These are phyloP conservation scores for Aphanocladium album DNA, from an alignment of 2,329 filamentous ascomycete genomes.

Conservation along the genomic window DNA sequence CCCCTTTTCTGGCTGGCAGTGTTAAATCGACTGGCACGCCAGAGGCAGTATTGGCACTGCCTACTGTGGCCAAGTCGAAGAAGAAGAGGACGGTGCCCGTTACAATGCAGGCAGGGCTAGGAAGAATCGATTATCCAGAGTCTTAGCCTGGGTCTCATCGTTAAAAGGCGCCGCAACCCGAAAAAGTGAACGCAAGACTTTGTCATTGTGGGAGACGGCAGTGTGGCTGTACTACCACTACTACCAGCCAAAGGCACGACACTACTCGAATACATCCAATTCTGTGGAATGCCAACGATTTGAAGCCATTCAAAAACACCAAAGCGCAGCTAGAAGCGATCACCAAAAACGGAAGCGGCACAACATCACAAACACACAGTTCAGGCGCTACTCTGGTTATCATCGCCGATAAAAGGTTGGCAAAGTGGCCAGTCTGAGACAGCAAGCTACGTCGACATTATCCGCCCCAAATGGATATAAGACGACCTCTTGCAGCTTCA, in stretches of 20 bases:
- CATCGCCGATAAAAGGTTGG: conserved; percentile 76
- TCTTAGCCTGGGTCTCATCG: conserved; percentile 75
- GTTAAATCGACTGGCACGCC: conserved; percentile 53
- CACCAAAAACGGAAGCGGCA: conserved; percentile 79
- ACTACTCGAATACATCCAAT: conserved; percentile 70
- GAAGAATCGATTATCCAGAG: conserved; percentile 91
- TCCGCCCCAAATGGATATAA: conserved; percentile 75
- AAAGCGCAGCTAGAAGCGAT: conserved; percentile 76
- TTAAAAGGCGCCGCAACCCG: conserved; percentile 50
- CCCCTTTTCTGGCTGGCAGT: too few relatives aligned
- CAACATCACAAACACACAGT: conserved; percentile 69
- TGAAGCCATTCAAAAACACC: conserved; percentile 63
- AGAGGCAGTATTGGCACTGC: conserved; percentile 39
- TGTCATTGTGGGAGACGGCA: conserved; percentile 65
- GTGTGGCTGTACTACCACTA: conserved; percentile 38
- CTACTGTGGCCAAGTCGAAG: conserved; percentile 27
- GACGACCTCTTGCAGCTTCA: conserved; percentile 64
- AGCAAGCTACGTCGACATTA: conserved; percentile 63
- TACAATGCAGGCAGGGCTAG: conserved; percentile 35
- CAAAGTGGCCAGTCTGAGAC: conserved; percentile 78
- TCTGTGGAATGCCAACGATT: conserved; percentile 77
- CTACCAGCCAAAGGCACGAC: conserved; percentile 49
- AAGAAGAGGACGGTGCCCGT: conserved; percentile 31
- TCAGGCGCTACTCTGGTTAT: conserved; percentile 59
- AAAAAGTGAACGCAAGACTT: conserved; percentile 66